These are phyloP conservation scores for Barnettozyma populi DNA, from an alignment of 805 yeast species.

Conservation along the genomic window DNA sequence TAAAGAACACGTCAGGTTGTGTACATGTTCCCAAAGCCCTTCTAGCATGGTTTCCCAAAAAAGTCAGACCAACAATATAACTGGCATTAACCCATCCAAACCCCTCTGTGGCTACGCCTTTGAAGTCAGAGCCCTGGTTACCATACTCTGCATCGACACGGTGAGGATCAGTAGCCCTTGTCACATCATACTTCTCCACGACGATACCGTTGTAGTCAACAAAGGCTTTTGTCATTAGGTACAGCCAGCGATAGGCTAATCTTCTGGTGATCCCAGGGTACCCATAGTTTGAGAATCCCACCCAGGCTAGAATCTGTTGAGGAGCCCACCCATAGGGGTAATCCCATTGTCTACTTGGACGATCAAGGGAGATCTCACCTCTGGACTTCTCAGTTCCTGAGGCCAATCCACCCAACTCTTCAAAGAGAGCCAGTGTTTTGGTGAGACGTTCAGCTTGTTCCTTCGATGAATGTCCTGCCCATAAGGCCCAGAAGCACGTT, in stretches of 20 bases:
- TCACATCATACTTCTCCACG: constrained; percentile 92
- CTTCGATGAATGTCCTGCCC: constrained; percentile 67
- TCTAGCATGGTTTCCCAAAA: constrained; percentile 57
- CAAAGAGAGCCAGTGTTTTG: constrained; percentile 61
- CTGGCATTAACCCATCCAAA: constrained; percentile 98
- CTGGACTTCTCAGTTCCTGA: constrained; percentile 75
- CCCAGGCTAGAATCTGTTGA: constrained; percentile 93
- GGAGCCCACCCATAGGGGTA: constrained; percentile 99
- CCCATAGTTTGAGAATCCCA: constrained; percentile 72
- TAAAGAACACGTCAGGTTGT: constrained; percentile 24
- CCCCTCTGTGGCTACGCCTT: constrained; percentile 93
- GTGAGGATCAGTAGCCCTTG: constrained; percentile 78
- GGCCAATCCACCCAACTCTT: constrained; percentile 83
- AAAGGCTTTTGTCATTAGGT: constrained; percentile 80
- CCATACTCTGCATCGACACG: constrained; percentile 95
- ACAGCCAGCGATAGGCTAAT: constrained; percentile 83
- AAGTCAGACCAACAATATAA: constrained; percentile 65
- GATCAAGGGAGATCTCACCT: constrained; percentile 59
- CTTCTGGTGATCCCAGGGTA: constrained; percentile 59
- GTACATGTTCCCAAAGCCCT: constrained; percentile 69
- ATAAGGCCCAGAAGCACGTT: constrained; percentile 87
- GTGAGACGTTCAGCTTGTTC: constrained; percentile 68
- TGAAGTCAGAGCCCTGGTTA: constrained; percentile 88
- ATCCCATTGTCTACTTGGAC: constrained; percentile 97
- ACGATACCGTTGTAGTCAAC: constrained; percentile 92